Evolutionary conservation across 2,329 filamentous ascomycete species (phyloP).

Genomic region (Claviceps lovelessii): DNA sequence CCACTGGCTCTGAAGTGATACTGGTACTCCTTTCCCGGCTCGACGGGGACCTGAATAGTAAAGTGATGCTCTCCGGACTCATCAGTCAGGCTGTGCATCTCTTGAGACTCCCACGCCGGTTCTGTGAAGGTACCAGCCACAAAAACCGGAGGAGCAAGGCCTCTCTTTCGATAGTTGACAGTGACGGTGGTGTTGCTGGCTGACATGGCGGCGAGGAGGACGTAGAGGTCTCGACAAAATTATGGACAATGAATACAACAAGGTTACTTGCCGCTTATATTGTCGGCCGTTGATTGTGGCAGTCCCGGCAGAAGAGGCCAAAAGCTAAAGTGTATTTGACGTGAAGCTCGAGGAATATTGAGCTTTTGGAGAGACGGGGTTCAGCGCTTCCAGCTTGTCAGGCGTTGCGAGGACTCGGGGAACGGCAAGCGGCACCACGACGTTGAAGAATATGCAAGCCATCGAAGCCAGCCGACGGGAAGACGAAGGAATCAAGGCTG

Average conservation of each 20-base stretch:
- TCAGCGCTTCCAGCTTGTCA: background rate
- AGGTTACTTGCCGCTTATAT: background rate
- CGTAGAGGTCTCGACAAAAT: background rate
- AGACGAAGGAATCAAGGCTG: background rate
- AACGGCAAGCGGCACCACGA: background rate
- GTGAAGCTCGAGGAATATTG: too few species aligned
- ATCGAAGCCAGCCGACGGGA: background rate
- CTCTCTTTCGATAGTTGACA: slow-evolving; percentile 46
- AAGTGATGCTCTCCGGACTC: slow-evolving; percentile 44
- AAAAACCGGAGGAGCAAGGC: slow-evolving; percentile 51
- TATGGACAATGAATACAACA: background rate
- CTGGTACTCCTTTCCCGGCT: slow-evolving; percentile 46
- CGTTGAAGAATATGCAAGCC: background rate
- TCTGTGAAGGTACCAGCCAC: slow-evolving; percentile 55
- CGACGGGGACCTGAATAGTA: slow-evolving; percentile 37
- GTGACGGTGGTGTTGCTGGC: slow-evolving; percentile 28
- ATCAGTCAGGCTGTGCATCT: slow-evolving; percentile 45
- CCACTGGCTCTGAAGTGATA: slow-evolving; percentile 61
- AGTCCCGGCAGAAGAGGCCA: too few species aligned
- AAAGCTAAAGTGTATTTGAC: background rate
- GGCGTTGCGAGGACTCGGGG: background rate
- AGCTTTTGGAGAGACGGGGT: background rate
- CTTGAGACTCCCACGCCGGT: slow-evolving; percentile 50
- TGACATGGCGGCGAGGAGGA: slow-evolving; percentile 6
- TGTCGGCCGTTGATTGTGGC: background rate